These are phyloP conservation scores for Aspergillus quadricinctus DNA, from an alignment of 2,329 filamentous ascomycete genomes.

Conservation along the genomic window DNA sequence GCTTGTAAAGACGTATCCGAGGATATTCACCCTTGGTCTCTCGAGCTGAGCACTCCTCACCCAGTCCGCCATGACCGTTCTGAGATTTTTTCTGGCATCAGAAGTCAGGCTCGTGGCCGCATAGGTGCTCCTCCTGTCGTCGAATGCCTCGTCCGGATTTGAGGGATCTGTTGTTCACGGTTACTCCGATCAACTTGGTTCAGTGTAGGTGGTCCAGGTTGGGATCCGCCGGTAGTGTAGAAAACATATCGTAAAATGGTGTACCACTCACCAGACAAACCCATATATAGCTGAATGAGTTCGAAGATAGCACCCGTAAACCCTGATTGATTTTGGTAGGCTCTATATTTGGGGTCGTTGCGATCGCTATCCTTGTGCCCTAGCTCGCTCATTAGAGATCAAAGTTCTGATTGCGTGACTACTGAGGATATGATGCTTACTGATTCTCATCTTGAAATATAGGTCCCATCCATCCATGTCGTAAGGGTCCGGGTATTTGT, in stretches of 20 bases:
- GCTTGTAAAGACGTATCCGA: too few relatives aligned
- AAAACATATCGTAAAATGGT: not conserved
- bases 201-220: too few relatives aligned
- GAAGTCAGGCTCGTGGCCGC: too few relatives aligned
- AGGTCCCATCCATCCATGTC: not conserved
- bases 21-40: too few relatives aligned
- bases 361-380: not conserved
- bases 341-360: not conserved
- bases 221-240: not conserved
- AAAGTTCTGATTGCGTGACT: not conserved
- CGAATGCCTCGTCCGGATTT: too few relatives aligned
- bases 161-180: too few relatives aligned
- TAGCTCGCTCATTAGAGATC: not conserved
- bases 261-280: not conserved
- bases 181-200: not conserved
- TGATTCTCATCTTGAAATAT: not conserved
- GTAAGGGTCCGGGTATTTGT: not conserved
- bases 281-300: not conserved
- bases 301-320: not conserved
- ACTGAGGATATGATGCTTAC: not conserved
- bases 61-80: too few relatives aligned
- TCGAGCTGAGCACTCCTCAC: too few relatives aligned
- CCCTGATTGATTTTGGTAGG: not conserved
- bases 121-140: too few relatives aligned
- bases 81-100: too few relatives aligned